Conservation (phyloP, 768 basidiomycete species). For the Lentinula aciculospora region DNA sequence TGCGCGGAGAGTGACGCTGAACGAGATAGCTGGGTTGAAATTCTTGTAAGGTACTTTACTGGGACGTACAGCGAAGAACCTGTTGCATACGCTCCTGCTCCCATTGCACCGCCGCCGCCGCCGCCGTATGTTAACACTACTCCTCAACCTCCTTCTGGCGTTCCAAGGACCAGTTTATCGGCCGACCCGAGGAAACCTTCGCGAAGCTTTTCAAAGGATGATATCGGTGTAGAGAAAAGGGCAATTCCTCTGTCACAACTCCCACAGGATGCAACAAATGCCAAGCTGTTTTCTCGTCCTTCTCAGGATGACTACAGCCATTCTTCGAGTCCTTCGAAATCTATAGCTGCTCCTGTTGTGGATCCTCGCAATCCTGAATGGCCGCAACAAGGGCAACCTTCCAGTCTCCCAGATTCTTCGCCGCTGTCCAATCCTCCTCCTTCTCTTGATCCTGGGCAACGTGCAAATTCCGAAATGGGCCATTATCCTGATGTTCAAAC, state of each 20-base stretch:
- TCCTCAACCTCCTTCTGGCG: constrained; percentile 24
- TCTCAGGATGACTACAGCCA: constrained; percentile 29
- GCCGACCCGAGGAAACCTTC: constrained; percentile 26
- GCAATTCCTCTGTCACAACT: constrained; percentile 55
- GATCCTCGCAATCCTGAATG: constrained; percentile 37
- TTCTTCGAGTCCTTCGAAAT: constrained; percentile 52
- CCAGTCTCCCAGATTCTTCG: constrained; percentile 47
- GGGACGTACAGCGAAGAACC: constrained; percentile 76
- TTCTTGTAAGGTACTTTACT: constrained; percentile 83
- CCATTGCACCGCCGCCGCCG: constrained; percentile 12
- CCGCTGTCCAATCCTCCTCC: constrained; percentile 57
- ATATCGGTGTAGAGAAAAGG: constrained; percentile 45
- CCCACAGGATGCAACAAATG: constrained; percentile 45
- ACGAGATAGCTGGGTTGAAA: constrained; percentile 91
- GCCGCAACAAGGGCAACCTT: constrained; percentile 35
- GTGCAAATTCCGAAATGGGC: constrained; percentile 78
- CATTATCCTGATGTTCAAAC: constrained; percentile 66
- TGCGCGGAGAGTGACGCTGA: constrained; percentile 96
- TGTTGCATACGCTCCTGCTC: constrained; percentile 30
- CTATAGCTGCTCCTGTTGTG: constrained; percentile 39
- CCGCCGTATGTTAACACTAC: constrained; percentile 20
- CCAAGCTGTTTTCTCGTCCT: constrained; percentile 53
- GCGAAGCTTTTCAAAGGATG: constrained; percentile 52
- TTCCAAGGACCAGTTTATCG: constrained; percentile 52
- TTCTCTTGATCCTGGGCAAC: constrained; percentile 33